Conservation (phyloP, 2,329 filamentous ascomycete species). For the Cryphonectria nitschkei region DNA sequence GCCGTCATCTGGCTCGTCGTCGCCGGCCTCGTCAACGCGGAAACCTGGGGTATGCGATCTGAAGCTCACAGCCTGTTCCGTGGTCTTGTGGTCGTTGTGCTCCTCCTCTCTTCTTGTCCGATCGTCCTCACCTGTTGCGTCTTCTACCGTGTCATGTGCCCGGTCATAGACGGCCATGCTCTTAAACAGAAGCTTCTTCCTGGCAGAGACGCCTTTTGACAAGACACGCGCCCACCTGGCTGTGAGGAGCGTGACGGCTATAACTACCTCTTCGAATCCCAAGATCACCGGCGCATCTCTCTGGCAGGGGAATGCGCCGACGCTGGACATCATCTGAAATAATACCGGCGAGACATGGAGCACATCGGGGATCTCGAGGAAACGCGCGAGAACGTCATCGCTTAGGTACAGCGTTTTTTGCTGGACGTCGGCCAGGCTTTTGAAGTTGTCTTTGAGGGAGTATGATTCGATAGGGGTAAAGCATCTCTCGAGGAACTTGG, state of each 20-base stretch:
- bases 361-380: constrained; percentile 74
- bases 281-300: constrained; percentile 71
- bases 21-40: constrained; percentile 48
- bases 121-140: constrained; percentile 29
- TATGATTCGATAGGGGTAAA: constrained; percentile 74
- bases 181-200: constrained; percentile 69
- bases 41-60: constrained; percentile 45
- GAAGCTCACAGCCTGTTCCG: constrained; percentile 9
- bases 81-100: constrained; percentile 21
- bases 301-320: constrained; percentile 75
- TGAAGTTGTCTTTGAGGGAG: constrained; percentile 75
- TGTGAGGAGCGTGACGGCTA: constrained; percentile 74
- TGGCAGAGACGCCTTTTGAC: constrained; percentile 58
- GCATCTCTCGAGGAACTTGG: constrained; percentile 69
- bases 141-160: constrained; percentile 35
- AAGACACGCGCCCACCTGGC: constrained; percentile 69
- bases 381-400: constrained; percentile 71
- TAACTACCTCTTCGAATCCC: constrained; percentile 70
- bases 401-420: constrained; percentile 67
- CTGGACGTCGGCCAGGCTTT: constrained; percentile 67
- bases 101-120: constrained; percentile 2
- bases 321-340: constrained; percentile 72
- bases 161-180: constrained; percentile 74
- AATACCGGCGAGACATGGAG: constrained; percentile 68
- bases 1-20: constrained; percentile 42